Conservation (phyloP, 2,329 filamentous ascomycete species). For the Septoria petroselini region DNA sequence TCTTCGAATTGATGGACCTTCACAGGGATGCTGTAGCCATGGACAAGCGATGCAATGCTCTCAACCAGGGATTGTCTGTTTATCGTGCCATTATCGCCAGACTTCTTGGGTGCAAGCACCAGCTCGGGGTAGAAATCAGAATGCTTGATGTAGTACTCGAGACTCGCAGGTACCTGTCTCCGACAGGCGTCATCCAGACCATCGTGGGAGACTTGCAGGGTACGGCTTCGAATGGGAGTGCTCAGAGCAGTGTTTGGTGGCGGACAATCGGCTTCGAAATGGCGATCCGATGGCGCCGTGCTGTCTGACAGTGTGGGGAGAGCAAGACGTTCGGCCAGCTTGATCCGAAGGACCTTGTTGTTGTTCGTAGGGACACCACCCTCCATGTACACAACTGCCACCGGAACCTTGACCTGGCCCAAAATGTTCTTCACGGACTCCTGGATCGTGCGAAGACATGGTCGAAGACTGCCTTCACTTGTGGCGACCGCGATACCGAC, state of each 20-base stretch:
- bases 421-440: conserved; percentile 48
- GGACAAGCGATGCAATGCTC: conserved; percentile 25
- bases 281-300: conserved; percentile 46
- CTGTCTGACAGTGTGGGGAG: conserved; percentile 48
- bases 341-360: conserved; percentile 58
- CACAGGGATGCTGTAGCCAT: conserved; percentile 33
- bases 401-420: conserved; percentile 54
- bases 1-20: conserved; percentile 31
- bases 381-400: conserved; percentile 55
- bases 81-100: conserved; percentile 3
- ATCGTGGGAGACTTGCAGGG: conserved; percentile 20
- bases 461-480: conserved; percentile 43
- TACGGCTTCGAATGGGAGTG: conserved; percentile 39
- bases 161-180: conserved; percentile 19
- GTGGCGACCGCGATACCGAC: conserved; percentile 55
- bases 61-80: conserved; percentile 18
- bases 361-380: conserved; percentile 56
- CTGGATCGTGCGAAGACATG: conserved; percentile 52
- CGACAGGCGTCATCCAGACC: conserved; percentile 20
- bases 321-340: conserved; percentile 49
- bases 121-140: conserved; percentile 35
- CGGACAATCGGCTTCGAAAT: conserved; percentile 52
- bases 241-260: conserved; percentile 49
- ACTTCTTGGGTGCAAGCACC: conserved; percentile 37
- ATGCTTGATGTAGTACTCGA: conserved; percentile 32